Percentiles rank a stretch among this genome's conserved stretches.
These are phyloP conservation scores for Capronia epimyces DNA, from an alignment of 2,329 filamentous ascomycete genomes.

Conservation along the genomic window DNA sequence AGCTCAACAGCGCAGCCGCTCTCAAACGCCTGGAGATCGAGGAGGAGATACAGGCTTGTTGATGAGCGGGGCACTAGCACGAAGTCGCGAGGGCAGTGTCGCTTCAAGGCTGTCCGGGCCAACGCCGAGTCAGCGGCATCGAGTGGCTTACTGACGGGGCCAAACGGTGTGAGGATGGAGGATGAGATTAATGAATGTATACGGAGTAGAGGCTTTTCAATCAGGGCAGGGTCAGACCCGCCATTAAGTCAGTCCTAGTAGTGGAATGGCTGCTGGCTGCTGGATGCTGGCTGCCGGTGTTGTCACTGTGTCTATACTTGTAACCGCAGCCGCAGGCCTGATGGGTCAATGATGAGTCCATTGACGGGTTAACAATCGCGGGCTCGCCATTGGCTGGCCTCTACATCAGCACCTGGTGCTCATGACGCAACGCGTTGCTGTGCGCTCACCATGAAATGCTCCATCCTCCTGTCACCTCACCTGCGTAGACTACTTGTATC, in stretches of 20 bases:
- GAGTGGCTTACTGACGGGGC: conserved; percentile 13
- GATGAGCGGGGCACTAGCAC: conserved; percentile 25
- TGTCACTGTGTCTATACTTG: too few species aligned
- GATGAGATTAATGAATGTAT: background rate
- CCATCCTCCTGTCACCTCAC: too few species aligned
- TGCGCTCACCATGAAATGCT: too few species aligned
- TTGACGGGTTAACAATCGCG: background rate
- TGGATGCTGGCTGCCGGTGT: too few species aligned
- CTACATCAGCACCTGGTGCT: background rate
- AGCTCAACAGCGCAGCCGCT: conserved; percentile 35
- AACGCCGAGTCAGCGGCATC: conserved; percentile 10
- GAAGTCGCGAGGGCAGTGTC: conserved; percentile 23
- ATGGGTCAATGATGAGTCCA: too few species aligned
- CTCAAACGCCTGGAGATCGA: conserved; percentile 18
- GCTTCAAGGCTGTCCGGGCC: conserved; percentile 18
- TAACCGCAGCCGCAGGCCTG: too few species aligned
- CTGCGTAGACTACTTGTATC: too few species aligned
- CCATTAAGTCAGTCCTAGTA: too few species aligned
- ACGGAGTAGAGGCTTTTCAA: background rate
- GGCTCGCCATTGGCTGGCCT: background rate
- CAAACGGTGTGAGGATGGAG: background rate
- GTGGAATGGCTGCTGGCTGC: too few species aligned
- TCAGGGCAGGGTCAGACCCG: too few species aligned
- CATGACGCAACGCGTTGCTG: too few species aligned
- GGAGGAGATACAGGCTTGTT: conserved; percentile 1